Evolutionary conservation across 805 yeast species (phyloP).

Genomic region (Brettanomyces sp.): DNA sequence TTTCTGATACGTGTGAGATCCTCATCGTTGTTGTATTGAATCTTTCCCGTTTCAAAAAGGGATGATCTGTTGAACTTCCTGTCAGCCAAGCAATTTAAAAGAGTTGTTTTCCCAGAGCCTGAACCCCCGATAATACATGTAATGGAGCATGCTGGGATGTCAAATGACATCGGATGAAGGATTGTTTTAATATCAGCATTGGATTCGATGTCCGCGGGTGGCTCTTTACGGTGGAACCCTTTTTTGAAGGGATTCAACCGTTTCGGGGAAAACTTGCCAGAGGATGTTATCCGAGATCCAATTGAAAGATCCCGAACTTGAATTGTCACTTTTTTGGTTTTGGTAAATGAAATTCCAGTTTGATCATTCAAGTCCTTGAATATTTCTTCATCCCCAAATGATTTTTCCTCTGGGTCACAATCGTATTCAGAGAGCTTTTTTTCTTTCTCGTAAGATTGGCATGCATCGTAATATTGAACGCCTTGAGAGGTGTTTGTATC

Average conservation of each 20-base stretch:
- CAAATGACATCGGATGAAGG: constrained; percentile 45
- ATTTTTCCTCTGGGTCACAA: too few relatives aligned
- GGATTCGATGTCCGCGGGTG: constrained; percentile 13
- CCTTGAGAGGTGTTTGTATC: too few relatives aligned
- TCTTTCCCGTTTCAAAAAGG: constrained; percentile 27
- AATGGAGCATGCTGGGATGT: constrained; percentile 49
- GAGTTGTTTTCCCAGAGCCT: constrained; percentile 80
- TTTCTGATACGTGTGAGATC: constrained; percentile 24
- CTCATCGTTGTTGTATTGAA: constrained; percentile 31
- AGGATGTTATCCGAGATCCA: constrained; percentile 5
- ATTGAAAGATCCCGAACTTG: constrained; percentile 18
- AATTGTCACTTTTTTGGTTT: constrained; percentile 18
- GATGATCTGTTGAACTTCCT: constrained; percentile 29
- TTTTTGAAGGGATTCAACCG: background rate
- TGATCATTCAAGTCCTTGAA: background rate
- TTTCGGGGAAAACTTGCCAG: background rate
- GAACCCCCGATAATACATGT: constrained; percentile 84
- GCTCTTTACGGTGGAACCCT: background rate
- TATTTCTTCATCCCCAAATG: background rate
- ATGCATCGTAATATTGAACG: too few relatives aligned
- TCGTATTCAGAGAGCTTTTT: background rate
- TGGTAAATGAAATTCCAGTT: constrained; percentile 15
- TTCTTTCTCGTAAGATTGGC: too few relatives aligned
- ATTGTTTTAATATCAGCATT: constrained; percentile 25
- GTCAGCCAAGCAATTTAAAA: constrained; percentile 57